Evolutionary conservation across 441 rosid genomes (phyloP), one percentile per base, ranked within the genome.

Genomic region (Theobroma grandiflorum): DNA sequence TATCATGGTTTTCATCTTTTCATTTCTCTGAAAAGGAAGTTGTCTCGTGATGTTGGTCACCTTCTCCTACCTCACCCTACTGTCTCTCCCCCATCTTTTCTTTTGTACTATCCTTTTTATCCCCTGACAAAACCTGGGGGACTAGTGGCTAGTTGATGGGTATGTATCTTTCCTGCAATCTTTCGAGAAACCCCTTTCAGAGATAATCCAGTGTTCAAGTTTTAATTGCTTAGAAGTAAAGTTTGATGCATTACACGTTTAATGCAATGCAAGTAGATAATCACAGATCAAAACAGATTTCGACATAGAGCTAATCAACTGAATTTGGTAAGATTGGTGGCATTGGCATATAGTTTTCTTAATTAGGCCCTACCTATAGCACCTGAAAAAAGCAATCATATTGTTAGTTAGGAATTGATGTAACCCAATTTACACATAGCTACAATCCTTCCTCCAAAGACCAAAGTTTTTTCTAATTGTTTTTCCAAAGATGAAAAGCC

Each of bases 11-110:
- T 26, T 26, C 16, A 12, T 69, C 11, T 22, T 72, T 69, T 68
- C 45, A 59, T 83, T 79, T 50, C 15, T 62, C 3, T 59, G 65
- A 65, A 59, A 72, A 5, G 50, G 47, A 58, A 58, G 49, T 67
- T 66, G 59, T 40, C 69, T 22, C 45, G 50, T 33, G 50, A 49
- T 63, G 63, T 11, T 70, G 78, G 80, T 49, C 47, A 57, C 59
- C 35, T 66, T 37, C 63, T 72, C 37, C 4, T n/a, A 35, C 8
- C 45, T 38, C 62, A 73, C 37, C 61, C 15, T 26, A 26, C 31
- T 26, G 1, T 0, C 31, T 55, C 47, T 38, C 31, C 4, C 37
- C 15, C 18, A 26, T 9, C 20, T 26, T 35, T 10, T 18, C 58
- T 70, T 35, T 3, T 18, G n/a, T 49, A 10, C 49, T 26, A 35